Evolutionary conservation across 179 eudicot species (phyloP), one percentile per base, ranked within the genome.

Genomic region (Heliamphora pulchella): DNA sequence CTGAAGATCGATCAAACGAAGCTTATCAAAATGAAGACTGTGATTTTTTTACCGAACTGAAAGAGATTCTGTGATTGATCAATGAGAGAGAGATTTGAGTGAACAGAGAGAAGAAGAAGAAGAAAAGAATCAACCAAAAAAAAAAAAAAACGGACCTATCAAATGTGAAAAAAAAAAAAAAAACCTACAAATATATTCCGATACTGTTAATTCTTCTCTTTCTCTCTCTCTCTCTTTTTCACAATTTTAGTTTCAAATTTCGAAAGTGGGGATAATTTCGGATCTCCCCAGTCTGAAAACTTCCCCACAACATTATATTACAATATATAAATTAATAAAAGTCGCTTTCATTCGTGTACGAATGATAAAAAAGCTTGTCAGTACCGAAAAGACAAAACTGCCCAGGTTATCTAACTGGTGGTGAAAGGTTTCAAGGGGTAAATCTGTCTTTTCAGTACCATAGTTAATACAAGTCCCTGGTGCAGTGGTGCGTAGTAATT

Each of bases 221-320:
- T n/a, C n/a, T n/a, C n/a, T 31, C 31, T 31, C 31, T 31, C 31
- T 31, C 31, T 31, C 31, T 31, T 31, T 31, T 31, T 31, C 31
- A 31, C 31, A 31, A 31, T 31, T 31, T 31, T 31, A 31, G 31
- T 31, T 31, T 31, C 31, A 31, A 31, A 31, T 31, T 31, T 31
- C 31, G 31, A 31, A 31, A 31, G 31, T 31, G 31, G 31, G 31
- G 31, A 31, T 31, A 8, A 20, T 14, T 14, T 15, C 64, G 64
- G 64, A 55, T 74, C 77, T 74, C 63, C 48, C 9, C 77, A 10
- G 74, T 71, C 76, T 73, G 77, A 74, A 74, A 74, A 48, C 57
- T 73, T 8, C 18, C 50, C 50, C 31, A 8, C 48, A 20, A 41
- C 39, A 70, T 61, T n/a, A 61, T 15, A 41, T 2, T 66, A 69